phyloP scores from a whole-genome alignment of 768 basidiomycete species.

The Pholiota conissans region DNA sequence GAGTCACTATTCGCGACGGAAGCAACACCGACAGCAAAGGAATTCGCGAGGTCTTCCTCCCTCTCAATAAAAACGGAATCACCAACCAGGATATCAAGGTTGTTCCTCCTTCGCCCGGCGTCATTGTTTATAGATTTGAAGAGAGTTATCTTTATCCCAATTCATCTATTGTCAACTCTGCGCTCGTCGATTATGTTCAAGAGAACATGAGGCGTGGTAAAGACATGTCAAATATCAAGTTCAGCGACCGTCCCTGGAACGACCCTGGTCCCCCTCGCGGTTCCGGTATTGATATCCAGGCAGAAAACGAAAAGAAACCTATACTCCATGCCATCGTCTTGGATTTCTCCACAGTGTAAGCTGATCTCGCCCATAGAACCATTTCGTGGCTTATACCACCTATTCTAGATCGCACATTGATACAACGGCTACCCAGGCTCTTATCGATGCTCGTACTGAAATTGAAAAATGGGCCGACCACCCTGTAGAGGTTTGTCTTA shows the following conservation, averaged over 20 bases:
- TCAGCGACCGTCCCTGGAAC: slow-evolving; percentile 90
- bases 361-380: slow-evolving; percentile 2
- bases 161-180: slow-evolving; percentile 63
- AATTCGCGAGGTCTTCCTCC: slow-evolving; percentile 81
- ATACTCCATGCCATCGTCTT: slow-evolving; percentile 83
- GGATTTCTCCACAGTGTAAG: slow-evolving; percentile 85
- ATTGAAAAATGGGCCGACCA: slow-evolving; percentile 87
- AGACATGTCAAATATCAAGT: slow-evolving; percentile 62
- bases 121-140: slow-evolving; percentile 90
- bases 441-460: slow-evolving; percentile 85
- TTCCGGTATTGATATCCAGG: slow-evolving; percentile 50
- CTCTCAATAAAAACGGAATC: slow-evolving; percentile 60
- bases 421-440: slow-evolving; percentile 86
- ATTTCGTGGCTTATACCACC: not conserved
- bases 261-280: slow-evolving; percentile 72
- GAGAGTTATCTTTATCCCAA: slow-evolving; percentile 91
- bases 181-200: slow-evolving; percentile 82
- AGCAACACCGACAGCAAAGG: slow-evolving; percentile 29
- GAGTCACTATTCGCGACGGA: slow-evolving; percentile 58
- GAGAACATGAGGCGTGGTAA: slow-evolving; percentile 71
- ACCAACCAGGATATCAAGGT: slow-evolving; percentile 73
- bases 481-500: slow-evolving; percentile 59
- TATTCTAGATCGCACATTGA: slow-evolving; percentile 76
- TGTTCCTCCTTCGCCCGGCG: slow-evolving; percentile 77
- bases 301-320: slow-evolving; percentile 56